These are phyloP conservation scores for Eucalyptus leucophloia DNA, from an alignment of 345 rosid genomes.

Conservation along the genomic window DNA sequence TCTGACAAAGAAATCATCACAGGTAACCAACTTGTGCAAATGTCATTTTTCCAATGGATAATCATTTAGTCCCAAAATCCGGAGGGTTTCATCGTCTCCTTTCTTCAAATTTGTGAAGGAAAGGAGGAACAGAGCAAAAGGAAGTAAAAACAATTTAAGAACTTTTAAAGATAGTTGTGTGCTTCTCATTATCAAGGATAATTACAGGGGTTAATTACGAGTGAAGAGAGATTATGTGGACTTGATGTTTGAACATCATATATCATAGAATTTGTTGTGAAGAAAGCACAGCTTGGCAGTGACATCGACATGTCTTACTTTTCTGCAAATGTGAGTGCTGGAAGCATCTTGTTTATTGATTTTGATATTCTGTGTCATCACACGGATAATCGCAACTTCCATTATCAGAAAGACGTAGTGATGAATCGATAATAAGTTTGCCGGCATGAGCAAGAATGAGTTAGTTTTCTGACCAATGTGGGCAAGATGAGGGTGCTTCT, in stretches of 20 bases:
- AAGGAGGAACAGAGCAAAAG: not conserved
- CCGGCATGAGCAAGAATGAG: not conserved
- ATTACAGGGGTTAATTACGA: not conserved
- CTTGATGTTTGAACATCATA: not conserved
- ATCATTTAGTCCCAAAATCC: not conserved
- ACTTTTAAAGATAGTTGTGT: not conserved
- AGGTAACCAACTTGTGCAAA: slow-evolving; percentile 24
- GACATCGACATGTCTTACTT: not conserved
- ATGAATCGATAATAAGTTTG: not conserved
- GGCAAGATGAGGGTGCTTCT: not conserved
- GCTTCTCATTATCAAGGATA: not conserved
- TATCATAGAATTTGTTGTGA: not conserved
- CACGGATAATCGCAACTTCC: not conserved
- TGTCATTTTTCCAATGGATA: not conserved
- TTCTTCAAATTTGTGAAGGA: not conserved
- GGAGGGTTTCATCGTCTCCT: not conserved
- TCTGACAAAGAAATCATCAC: slow-evolving; percentile 76
- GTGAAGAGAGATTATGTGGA: not conserved
- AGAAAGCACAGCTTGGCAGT: not conserved
- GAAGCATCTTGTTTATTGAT: not conserved
- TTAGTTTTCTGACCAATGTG: not conserved
- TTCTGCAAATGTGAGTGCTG: not conserved
- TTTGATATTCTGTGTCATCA: not conserved
- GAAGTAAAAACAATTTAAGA: not conserved
- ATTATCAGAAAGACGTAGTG: not conserved